Conservation (phyloP, 257 asterid species). For the Linaria vulgaris region DNA sequence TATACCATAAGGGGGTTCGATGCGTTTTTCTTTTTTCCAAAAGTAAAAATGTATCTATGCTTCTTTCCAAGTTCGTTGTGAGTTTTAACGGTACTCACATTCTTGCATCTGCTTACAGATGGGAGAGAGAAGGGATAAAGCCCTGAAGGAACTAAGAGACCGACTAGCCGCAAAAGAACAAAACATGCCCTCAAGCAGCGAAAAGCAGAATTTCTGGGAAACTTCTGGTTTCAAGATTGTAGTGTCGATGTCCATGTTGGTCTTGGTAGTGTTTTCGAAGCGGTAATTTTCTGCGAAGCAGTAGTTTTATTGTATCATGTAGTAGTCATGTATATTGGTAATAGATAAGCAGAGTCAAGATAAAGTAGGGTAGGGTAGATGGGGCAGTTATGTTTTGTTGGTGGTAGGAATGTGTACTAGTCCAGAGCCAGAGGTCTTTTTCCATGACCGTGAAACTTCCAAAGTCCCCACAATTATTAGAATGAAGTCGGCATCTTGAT, state of each 20-base stretch:
- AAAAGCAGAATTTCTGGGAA: slow-evolving; percentile 79
- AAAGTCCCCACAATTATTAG: slow-evolving; percentile 24
- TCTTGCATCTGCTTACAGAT: slow-evolving; percentile 37
- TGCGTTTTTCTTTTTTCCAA: neutral
- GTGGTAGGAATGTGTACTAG: slow-evolving; percentile 25
- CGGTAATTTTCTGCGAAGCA: slow-evolving; percentile 49
- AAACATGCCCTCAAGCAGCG: slow-evolving; percentile 28
- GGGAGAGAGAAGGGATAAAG: slow-evolving; percentile 86
- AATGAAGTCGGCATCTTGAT: slow-evolving; percentile 14
- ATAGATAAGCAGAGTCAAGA: slow-evolving; percentile 29
- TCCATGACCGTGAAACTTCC: slow-evolving; percentile 21
- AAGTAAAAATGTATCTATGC: neutral
- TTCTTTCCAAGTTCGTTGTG: neutral
- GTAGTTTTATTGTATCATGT: slow-evolving; percentile 24
- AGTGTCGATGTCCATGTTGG: slow-evolving; percentile 81
- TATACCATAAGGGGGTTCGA: too few relatives aligned
- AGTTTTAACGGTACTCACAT: neutral
- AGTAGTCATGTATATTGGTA: slow-evolving; percentile 35
- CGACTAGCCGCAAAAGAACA: slow-evolving; percentile 58
- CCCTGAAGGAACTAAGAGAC: slow-evolving; percentile 79
- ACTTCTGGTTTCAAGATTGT: slow-evolving; percentile 75
- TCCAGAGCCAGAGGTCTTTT: slow-evolving; percentile 20
- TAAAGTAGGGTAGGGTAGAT: slow-evolving; percentile 24
- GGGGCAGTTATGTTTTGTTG: slow-evolving; percentile 20
- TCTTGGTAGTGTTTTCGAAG: slow-evolving; percentile 70